Base-by-base conservation (phyloP, 768 basidiomycete genomes). In the Myochromella boudieri region DNA sequence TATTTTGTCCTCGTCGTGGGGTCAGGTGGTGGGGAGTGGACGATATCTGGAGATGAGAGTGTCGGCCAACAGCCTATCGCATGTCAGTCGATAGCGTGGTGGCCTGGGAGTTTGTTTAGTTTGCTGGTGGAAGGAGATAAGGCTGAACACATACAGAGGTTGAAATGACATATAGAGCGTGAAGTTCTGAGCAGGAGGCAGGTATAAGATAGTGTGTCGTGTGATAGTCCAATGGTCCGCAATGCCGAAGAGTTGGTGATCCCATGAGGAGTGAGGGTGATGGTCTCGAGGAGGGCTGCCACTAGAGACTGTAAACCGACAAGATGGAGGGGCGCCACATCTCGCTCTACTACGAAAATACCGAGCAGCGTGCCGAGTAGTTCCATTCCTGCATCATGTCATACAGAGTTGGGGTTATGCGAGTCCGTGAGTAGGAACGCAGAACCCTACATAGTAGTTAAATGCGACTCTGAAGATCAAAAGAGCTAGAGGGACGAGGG, bases 1-100 rank as follows among this genome's bases (percentile, higher is more conserved):
- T 44, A 44, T 54, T 54, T 37, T 25, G 33, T 29, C 26, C 3
- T 7, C 15, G 36, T 21, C 37, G 42, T 25, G 14, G 28, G 42
- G 25, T 25, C 3, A 17, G 28, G 29, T 31, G 15, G 5, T 17
- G 14, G 33, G 33, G 33, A 34, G 18, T 17, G n/a, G 33, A 6
- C 18, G 33, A 34, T 17, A n/a, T 31, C n/a, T 31, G n/a, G n/a
- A 8, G 9, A 31, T 31, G 9, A n/a, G 29, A 31, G 29, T 31
- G 29, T 31, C 29, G 29, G 29, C 29, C 8, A 8, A 31, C 8
- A 31, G n/a, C 8, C n/a, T 31, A 8, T 8, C 29, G 29, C n/a
- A n/a, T n/a, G n/a, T n/a, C n/a, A n/a, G n/a, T n/a, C n/a, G n/a
- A n/a, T n/a, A n/a, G n/a, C n/a, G 29, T 31, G n/a, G n/a, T 31